A percentile compares a stretch with the other conserved stretches of the same genome.
These are phyloP conservation scores for Hibiscus tridactylites DNA, from an alignment of 345 rosid genomes.

Conservation along the genomic window DNA sequence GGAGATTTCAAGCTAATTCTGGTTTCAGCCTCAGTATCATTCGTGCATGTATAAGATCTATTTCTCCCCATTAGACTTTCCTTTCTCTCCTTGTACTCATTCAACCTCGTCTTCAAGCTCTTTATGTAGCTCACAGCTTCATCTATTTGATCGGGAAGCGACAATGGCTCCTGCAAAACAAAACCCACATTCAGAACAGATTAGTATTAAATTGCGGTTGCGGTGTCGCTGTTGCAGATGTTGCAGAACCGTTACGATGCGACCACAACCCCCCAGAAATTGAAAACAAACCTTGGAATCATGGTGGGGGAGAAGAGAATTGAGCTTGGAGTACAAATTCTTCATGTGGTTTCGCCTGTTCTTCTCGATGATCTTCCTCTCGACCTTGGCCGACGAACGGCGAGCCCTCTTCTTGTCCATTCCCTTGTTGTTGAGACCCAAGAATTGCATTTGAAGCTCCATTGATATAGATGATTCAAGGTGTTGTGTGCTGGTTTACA, in stretches of 20 bases:
- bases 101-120: constrained; percentile 22
- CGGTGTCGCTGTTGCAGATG: no score
- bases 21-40: background rate
- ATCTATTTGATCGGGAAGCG: constrained; percentile 49
- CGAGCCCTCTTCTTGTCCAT: background rate
- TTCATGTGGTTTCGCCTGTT: constrained; percentile 49
- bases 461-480: background rate
- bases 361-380: constrained; percentile 46
- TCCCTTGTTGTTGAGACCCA: background rate
- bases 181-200: background rate
- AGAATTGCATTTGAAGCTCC: constrained; percentile 3
- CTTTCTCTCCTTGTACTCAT: constrained; percentile 27
- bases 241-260: no score
- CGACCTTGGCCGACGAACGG: constrained; percentile 23
- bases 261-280: background rate
- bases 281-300: constrained; percentile 18
- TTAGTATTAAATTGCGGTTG: no score
- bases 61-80: constrained; percentile 23
- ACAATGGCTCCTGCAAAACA: constrained; percentile 26
- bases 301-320: constrained; percentile 36
- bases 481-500: background rate
- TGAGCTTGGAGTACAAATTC: constrained; percentile 29
- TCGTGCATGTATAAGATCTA: constrained; percentile 10
- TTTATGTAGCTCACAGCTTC: constrained; percentile 41
- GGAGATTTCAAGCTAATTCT: constrained; percentile 16